phyloP scores from a whole-genome alignment of 305 asterid genomes.

The Fraxinus baroniana region DNA sequence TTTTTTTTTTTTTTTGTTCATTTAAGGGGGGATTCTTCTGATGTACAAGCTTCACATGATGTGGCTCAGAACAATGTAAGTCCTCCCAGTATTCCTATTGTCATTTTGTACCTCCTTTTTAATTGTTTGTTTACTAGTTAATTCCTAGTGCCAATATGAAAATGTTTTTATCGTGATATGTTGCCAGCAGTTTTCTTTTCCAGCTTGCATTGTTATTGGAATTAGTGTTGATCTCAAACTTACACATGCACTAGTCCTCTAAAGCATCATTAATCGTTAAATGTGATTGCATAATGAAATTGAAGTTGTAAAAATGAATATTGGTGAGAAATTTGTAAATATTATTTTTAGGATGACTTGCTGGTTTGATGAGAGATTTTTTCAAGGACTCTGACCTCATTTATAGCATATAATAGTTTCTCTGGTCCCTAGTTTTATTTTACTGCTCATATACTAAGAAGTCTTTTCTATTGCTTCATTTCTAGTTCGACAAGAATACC shows the following conservation, averaged over 20 bases:
- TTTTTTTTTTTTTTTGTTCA: not conserved
- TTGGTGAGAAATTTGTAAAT: conserved; percentile 15
- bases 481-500: not conserved
- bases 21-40: conserved; percentile 28
- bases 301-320: not conserved
- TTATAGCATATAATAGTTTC: not conserved
- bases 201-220: conserved; percentile 13
- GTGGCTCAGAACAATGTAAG: conserved; percentile 41
- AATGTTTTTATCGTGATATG: conserved; percentile 3
- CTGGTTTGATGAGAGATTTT: not conserved
- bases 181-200: conserved; percentile 20
- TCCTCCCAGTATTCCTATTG: conserved; percentile 14
- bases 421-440: not conserved
- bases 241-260: conserved; percentile 15
- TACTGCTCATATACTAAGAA: conserved; percentile 15
- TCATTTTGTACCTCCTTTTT: not conserved
- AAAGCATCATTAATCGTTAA: not conserved
- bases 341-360: not conserved
- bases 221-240: conserved; percentile 15
- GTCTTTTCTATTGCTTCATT: conserved; percentile 3
- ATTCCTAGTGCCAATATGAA: not conserved
- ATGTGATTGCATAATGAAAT: conserved; percentile 8
- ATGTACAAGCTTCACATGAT: conserved; percentile 22
- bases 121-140: conserved; percentile 7
- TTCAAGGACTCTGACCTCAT: not conserved